These are phyloP conservation scores for Lyophyllum shimeji DNA, from an alignment of 768 basidiomycete genomes.

Conservation along the genomic window DNA sequence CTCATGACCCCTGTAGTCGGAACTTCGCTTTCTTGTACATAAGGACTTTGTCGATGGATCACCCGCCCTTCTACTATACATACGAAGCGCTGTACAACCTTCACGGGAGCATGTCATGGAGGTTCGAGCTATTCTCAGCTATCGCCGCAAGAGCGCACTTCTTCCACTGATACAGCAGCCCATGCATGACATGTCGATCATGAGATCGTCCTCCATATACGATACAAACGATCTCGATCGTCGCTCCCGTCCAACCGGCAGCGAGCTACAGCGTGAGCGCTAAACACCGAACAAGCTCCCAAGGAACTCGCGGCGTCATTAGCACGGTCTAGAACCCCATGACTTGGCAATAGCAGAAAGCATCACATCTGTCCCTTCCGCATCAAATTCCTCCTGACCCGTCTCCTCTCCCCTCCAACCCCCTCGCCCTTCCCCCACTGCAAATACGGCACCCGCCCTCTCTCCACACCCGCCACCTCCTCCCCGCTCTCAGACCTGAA, in stretches of 20 bases:
- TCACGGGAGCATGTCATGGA: background rate
- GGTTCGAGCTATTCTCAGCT: background rate
- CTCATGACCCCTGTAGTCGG: slow-evolving; percentile 7
- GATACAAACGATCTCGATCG: background rate
- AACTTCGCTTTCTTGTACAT: background rate
- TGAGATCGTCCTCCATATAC: background rate
- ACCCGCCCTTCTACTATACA: background rate
- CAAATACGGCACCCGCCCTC: slow-evolving; percentile 68
- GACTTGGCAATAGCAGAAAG: background rate
- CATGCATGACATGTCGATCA: background rate
- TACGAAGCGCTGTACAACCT: background rate
- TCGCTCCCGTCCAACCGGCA: background rate
- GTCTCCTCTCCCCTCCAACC: slow-evolving; percentile 67
- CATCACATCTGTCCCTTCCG: slow-evolving; percentile 68
- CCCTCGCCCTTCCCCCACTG: slow-evolving; percentile 74
- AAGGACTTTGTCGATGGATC: background rate
- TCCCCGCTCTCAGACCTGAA: slow-evolving; percentile 41
- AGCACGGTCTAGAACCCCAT: background rate
- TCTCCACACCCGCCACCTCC: slow-evolving; percentile 48
- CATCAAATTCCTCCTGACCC: slow-evolving; percentile 87
- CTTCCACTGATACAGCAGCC: background rate
- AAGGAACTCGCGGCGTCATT: background rate
- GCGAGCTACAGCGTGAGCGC: background rate
- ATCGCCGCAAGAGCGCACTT: background rate
- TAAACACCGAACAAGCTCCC: background rate